phyloP scores from a whole-genome alignment of 306 rosid genomes.

The Prunus mume region DNA sequence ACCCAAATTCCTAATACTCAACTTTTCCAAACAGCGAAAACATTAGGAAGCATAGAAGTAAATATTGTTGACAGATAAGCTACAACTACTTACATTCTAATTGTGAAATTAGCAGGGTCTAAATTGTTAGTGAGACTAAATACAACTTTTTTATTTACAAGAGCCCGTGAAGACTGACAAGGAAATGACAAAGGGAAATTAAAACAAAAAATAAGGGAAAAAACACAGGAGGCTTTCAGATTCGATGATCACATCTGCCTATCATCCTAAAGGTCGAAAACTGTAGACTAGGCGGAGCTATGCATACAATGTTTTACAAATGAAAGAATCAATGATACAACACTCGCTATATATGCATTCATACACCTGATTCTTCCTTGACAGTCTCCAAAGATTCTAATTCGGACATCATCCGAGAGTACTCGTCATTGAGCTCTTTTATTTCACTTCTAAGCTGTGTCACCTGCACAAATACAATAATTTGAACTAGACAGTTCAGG shows the following conservation, averaged over 20 bases:
- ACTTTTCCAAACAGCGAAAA: too few species aligned
- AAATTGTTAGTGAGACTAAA: too few species aligned
- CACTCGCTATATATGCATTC: constrained; percentile 11
- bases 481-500: background rate
- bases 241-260: background rate
- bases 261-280: background rate
- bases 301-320: constrained; percentile 12
- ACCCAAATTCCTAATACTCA: too few species aligned
- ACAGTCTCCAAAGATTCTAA: constrained; percentile 29
- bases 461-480: constrained; percentile 49
- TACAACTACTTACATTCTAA: too few species aligned
- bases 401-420: constrained; percentile 43
- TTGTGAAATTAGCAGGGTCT: too few species aligned
- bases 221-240: background rate
- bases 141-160: too few species aligned
- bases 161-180: too few species aligned
- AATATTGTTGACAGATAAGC: too few species aligned
- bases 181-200: too few species aligned
- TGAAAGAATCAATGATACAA: background rate
- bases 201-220: too few species aligned
- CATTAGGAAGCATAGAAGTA: too few species aligned
- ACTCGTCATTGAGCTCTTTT: constrained; percentile 34
- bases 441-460: constrained; percentile 46
- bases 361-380: constrained; percentile 38
- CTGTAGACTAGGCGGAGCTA: background rate